These are phyloP conservation scores for Yarrowia sp. DNA, from an alignment of 805 yeast genomes.

Conservation along the genomic window DNA sequence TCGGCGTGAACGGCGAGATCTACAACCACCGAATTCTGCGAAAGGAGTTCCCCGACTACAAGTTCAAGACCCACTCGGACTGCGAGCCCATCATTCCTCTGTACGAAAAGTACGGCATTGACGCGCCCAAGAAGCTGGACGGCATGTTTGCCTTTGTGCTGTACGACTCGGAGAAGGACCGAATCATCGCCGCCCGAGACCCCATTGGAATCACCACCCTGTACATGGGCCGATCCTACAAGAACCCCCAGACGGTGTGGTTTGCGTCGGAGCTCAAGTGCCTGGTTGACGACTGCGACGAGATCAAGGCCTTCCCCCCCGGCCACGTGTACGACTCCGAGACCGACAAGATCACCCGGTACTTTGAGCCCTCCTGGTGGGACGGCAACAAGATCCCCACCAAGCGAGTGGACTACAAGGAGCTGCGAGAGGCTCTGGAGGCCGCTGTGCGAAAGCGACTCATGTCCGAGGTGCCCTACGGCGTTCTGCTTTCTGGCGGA, in stretches of 20 bases:
- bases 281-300: conserved; percentile 92
- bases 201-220: conserved; percentile 97
- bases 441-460: conserved; percentile 97
- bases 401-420: conserved; percentile 72
- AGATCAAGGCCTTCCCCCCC: conserved; percentile 93
- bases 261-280: conserved; percentile 96
- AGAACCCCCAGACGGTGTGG: conserved; percentile 74
- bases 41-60: conserved; percentile 72
- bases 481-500: conserved; percentile 97
- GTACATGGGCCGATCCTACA: conserved; percentile 86
- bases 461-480: conserved; percentile 99
- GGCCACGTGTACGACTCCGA: conserved; percentile 95
- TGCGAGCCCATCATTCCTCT: conserved; percentile 98
- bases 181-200: conserved; percentile 96
- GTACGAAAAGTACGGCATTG: conserved; percentile 82
- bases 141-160: conserved; percentile 98
- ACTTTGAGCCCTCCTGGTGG: conserved; percentile 95
- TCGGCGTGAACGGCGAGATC: conserved; percentile 97
- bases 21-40: conserved; percentile 95
- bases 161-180: conserved; percentile 81
- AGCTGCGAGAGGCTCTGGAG: conserved; percentile 82
- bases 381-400: conserved; percentile 79
- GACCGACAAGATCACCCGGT: conserved; percentile 84
- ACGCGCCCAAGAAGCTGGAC: conserved; percentile 90
- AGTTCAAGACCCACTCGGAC: conserved; percentile 85